A percentile compares a stretch with the other conserved stretches of the same genome.
Conservation (phyloP, 495 filamentous ascomycete species). For the Aspergillus funiculosus region DNA sequence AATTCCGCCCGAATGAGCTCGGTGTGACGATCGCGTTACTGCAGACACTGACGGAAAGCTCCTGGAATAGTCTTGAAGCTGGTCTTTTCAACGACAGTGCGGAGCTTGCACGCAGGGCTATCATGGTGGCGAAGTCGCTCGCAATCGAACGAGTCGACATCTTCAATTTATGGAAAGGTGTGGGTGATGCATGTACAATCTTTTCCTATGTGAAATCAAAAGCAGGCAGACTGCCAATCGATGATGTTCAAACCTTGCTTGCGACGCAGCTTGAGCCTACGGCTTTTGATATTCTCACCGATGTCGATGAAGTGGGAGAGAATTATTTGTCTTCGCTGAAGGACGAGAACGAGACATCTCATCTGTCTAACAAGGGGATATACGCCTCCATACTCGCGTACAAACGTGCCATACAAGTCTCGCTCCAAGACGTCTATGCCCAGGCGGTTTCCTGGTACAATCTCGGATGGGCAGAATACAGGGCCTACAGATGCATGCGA, state of each 20-base stretch:
- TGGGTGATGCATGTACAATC: conserved; percentile 82
- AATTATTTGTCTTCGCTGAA: conserved; percentile 35
- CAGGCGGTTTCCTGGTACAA: conserved; percentile 97
- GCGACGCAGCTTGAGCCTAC: conserved; percentile 42
- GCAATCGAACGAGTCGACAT: conserved; percentile 52
- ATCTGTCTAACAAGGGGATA: conserved; percentile 38
- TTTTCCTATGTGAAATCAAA: conserved; percentile 72
- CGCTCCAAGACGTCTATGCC: conserved; percentile 72
- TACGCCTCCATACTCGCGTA: conserved; percentile 73
- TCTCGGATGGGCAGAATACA: conserved; percentile 87
- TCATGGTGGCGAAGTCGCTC: conserved; percentile 49
- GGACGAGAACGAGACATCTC: conserved; percentile 37
- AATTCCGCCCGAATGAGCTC: conserved; percentile 61
- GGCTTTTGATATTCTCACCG: conserved; percentile 56
- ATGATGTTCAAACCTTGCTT: conserved; percentile 52
- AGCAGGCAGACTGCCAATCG: conserved; percentile 50
- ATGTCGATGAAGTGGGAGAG: conserved; percentile 64
- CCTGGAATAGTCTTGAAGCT: conserved; percentile 66
- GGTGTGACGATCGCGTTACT: conserved; percentile 82
- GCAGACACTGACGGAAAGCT: conserved; percentile 78
- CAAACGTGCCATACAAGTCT: conserved; percentile 74
- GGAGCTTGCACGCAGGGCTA: conserved; percentile 56
- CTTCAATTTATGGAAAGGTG: conserved; percentile 92
- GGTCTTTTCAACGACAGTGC: conserved; percentile 79
- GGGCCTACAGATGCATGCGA: conserved; percentile 61